Base-by-base conservation (phyloP, 177 flowering plant genomes). In the Vitis hybrid region DNA sequence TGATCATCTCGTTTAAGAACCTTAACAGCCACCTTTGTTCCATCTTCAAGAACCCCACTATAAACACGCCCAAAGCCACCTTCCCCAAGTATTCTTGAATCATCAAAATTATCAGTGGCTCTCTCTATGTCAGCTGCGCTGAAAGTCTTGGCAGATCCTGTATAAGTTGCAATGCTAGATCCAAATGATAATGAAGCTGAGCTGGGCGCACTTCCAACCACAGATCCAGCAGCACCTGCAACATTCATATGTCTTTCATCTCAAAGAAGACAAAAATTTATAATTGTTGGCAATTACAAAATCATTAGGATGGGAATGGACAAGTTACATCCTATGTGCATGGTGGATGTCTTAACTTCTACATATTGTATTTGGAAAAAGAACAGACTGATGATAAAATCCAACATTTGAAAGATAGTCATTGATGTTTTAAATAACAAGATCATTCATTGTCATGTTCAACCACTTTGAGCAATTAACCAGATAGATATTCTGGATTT, bases 51-150 rank as follows among this genome's bases (percentile, higher is more conserved):
- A 64, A 80, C 71, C 26, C 98, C 98, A 67, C 87, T 85, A 64
- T 93, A 91, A 52, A 94, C 99, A 77, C 79, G 89, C 50, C 99
- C 99, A 81, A 94, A 94, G 10, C 99, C 99, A 70, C 99, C 98
- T 83, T 94, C 99, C 19, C 99, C 99, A 49, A 94, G 81, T 77
- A 94, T 64, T 79, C 83, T 85, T 61, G 86, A 72, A 69, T 62
- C 79, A 62, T 86, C 72, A 63, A 92, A 93, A 74, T 82, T 82
- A 68, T 84, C 80, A 55, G 99, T 93, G 31, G 96, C 94, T 74
- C 67, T 91, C 71, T 87, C 89, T 61, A 94, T 83, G 20, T 94
- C 99, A 67, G 64, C 71, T 5, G 85, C 62, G 70, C 83, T 84
- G 74, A 87, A 93, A 15, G 97, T 87, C 81, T 81, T 92, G 16